These are phyloP conservation scores for Nepenthes alata DNA, from an alignment of 179 eudicot species.

Conservation along the genomic window DNA sequence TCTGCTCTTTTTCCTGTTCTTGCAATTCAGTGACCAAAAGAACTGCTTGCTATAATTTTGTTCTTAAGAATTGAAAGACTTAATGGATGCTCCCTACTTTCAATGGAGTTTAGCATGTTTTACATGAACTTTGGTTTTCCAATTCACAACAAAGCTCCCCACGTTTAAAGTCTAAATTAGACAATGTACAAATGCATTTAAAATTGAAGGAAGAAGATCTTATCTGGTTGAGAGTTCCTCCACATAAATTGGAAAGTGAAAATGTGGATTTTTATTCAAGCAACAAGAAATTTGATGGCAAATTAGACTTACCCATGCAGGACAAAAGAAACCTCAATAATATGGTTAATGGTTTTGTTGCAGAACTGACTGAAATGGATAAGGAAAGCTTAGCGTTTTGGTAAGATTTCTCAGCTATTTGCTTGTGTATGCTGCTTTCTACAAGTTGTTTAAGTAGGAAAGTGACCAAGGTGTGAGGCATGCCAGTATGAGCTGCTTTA, in stretches of 20 bases:
- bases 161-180: slow-evolving; percentile 37
- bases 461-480: slow-evolving; percentile 35
- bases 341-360: slow-evolving; percentile 35
- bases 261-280: slow-evolving; percentile 41
- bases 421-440: slow-evolving; percentile 34
- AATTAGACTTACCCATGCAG: slow-evolving; percentile 37
- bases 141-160: no score
- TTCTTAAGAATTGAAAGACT: no score
- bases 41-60: no score
- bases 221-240: slow-evolving; percentile 29
- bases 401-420: slow-evolving; percentile 42
- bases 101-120: no score
- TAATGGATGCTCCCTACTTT: no score
- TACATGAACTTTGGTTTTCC: no score
- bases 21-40: no score
- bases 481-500: slow-evolving; percentile 56
- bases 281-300: slow-evolving; percentile 33
- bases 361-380: slow-evolving; percentile 52
- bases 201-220: slow-evolving; percentile 50
- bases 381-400: slow-evolving; percentile 43
- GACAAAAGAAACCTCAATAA: slow-evolving; percentile 56
- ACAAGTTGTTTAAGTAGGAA: slow-evolving; percentile 39
- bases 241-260: slow-evolving; percentile 46
- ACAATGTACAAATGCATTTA: slow-evolving; percentile 36
- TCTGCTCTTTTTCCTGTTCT: no score